Conservation (phyloP, 176 grass and related monocot species). For the Canna indica region DNA sequence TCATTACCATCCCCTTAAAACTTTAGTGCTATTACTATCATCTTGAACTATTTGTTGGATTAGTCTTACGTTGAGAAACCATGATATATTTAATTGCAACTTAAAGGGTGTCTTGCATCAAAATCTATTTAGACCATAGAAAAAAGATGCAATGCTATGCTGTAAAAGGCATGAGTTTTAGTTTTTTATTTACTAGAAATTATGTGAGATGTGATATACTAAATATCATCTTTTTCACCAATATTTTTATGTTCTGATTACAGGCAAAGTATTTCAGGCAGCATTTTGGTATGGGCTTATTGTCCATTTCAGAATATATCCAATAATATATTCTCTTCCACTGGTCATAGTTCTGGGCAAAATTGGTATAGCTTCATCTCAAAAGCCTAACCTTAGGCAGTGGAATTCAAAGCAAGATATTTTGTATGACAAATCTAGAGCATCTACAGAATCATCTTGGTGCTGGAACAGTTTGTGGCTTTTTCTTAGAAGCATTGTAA, state of each 20-base stretch:
- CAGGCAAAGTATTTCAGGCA: slow-evolving; percentile 70
- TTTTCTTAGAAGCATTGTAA: slow-evolving; percentile 41
- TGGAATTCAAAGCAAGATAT: slow-evolving; percentile 40
- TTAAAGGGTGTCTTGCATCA: not conserved
- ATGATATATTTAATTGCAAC: not conserved
- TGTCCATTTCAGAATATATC: slow-evolving; percentile 93
- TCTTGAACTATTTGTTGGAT: not conserved
- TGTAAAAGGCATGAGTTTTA: not conserved
- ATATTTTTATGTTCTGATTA: slow-evolving; percentile 25
- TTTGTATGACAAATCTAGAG: slow-evolving; percentile 11
- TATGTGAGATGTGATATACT: not conserved
- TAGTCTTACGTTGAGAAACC: not conserved
- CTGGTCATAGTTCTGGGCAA: slow-evolving; percentile 69
- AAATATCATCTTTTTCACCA: not conserved
- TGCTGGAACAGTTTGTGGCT: slow-evolving; percentile 14
- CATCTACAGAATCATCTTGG: slow-evolving; percentile 22
- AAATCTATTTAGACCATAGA: not conserved
- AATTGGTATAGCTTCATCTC: slow-evolving; percentile 23
- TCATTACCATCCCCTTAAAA: not conserved
- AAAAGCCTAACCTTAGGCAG: slow-evolving; percentile 38
- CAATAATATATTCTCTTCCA: slow-evolving; percentile 81
- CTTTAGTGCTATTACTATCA: not conserved
- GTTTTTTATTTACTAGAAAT: not conserved
- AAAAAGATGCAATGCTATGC: not conserved
- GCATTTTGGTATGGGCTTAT: slow-evolving; percentile 89